Evolutionary conservation across 1,284 basidiomycete species (phyloP), one percentile per base, ranked within the genome.

Genomic region (Moesziomyces globuligerus): DNA sequence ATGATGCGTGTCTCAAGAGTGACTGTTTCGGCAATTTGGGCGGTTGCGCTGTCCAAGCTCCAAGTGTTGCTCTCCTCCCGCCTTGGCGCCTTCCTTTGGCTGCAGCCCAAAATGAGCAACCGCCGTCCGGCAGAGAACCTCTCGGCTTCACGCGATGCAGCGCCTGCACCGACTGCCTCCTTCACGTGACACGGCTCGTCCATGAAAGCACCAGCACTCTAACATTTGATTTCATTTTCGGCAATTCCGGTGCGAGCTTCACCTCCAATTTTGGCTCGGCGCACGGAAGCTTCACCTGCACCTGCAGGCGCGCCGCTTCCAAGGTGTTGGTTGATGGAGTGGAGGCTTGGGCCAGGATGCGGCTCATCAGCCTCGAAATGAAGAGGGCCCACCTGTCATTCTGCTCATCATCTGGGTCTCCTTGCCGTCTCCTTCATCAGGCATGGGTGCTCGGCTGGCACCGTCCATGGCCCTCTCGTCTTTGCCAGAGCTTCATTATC

Each of bases 341-440:
- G 4, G 32, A 34, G 32, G 15, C 15, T 13, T 17, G 32, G 32
- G 26, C 26, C 6, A 34, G 32, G 32, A 34, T 17, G 28, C 28
- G 23, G 26, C 34, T 34, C 15, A n/a, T 34, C 32, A 17, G 13
- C 6, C 3, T 7, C 32, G 32, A 34, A 17, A 34, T 34, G 32
- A 34, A 17, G 13, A 11, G 28, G 13, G 13, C 29, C 32, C 29
- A 39, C 39, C 38, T 50, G 40, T 20, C 48, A 50, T 15, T 43
- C 48, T 20, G 17, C 48, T 50, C 48, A 36, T 50, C 48, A 50
- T 17, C n/a, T 21, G 18, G 13, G 9, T 17, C n/a, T 11, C n/a
- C 21, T 21, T n/a, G 32, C 32, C 32, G 32, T 34, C n/a, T n/a
- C n/a, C n/a, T n/a, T n/a, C n/a, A n/a, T n/a, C n/a, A n/a, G n/a